Percentiles rank a stretch among this genome's conserved stretches.
These are phyloP conservation scores for Fusarium solani-melongenae DNA, from an alignment of 2,329 filamentous ascomycete genomes.

Conservation along the genomic window DNA sequence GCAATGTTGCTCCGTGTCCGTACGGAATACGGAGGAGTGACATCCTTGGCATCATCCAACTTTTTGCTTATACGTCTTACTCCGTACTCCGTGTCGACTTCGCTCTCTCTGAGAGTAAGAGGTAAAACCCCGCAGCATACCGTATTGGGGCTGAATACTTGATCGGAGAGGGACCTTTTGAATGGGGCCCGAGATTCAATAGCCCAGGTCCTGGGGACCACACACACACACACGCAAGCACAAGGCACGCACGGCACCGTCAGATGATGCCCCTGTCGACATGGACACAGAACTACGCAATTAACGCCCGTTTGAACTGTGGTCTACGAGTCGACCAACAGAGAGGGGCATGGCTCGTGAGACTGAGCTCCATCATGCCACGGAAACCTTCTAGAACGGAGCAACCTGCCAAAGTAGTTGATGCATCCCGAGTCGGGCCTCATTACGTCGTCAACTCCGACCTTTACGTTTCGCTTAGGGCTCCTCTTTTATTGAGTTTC, in stretches of 20 bases:
- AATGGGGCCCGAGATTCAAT: slow-evolving; percentile 1
- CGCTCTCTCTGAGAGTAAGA: neutral
- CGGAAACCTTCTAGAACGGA: slow-evolving; percentile 35
- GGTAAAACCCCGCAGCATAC: neutral
- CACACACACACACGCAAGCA: neutral
- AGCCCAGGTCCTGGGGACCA: neutral
- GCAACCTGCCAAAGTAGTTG: slow-evolving; percentile 15
- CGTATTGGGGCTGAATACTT: neutral
- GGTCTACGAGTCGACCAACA: neutral
- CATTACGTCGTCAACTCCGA: slow-evolving; percentile 28
- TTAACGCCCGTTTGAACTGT: neutral
- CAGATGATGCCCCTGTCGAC: neutral
- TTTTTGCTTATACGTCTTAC: neutral
- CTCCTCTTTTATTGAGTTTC: neutral
- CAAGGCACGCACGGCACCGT: neutral
- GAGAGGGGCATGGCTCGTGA: neutral
- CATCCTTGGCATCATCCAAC: neutral
- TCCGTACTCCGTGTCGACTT: neutral
- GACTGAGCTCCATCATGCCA: neutral
- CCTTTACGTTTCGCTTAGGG: neutral
- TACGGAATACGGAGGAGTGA: neutral
- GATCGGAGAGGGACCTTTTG: neutral
- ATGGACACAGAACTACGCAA: slow-evolving; percentile 2
- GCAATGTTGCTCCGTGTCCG: neutral
- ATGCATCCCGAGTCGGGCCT: slow-evolving; percentile 11